These are phyloP conservation scores for Fusarium devonianum DNA, from an alignment of 2,329 filamentous ascomycete species.

Conservation along the genomic window DNA sequence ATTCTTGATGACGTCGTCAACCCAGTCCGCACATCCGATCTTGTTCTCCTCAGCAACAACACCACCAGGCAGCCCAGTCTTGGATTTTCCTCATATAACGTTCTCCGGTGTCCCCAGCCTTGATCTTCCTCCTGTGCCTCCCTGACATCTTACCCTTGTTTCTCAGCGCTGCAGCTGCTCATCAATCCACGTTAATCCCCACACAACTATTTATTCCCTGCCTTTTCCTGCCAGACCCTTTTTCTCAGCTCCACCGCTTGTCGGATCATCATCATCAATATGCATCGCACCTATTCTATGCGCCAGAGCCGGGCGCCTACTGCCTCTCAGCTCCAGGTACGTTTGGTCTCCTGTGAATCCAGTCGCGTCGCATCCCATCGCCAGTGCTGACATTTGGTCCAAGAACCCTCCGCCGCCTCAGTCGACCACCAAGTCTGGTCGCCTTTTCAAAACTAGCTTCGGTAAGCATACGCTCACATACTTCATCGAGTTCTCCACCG, in stretches of 20 bases:
- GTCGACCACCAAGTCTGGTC: conserved; percentile 88
- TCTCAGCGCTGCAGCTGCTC: conserved; percentile 28
- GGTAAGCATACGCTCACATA: conserved; percentile 64
- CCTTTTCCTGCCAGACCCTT: conserved; percentile 22
- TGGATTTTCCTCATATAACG: conserved; percentile 40
- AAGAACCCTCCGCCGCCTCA: conserved; percentile 93
- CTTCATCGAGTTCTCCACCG: not conserved
- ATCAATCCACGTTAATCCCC: conserved; percentile 30
- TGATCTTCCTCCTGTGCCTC: conserved; percentile 21
- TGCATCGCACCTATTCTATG: conserved; percentile 99
- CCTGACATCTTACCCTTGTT: conserved; percentile 35
- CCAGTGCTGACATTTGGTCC: conserved; percentile 13
- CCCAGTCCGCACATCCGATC: conserved; percentile 37
- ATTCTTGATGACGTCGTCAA: conserved; percentile 41
- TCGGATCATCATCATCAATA: conserved; percentile 53
- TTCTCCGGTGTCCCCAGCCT: conserved; percentile 36
- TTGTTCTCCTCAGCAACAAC: conserved; percentile 43
- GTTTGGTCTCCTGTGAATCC: conserved; percentile 13
- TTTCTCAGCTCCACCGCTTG: conserved; percentile 33
- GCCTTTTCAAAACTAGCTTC: conserved; percentile 85
- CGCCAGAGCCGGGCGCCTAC: conserved; percentile 96
- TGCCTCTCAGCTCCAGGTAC: conserved; percentile 75
- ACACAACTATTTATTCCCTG: conserved; percentile 34
- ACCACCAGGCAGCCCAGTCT: conserved; percentile 35
- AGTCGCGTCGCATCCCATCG: not conserved